phyloP scores from a whole-genome alignment of 1,139 yeast species.

The Protomyces lactucae-debilis region DNA sequence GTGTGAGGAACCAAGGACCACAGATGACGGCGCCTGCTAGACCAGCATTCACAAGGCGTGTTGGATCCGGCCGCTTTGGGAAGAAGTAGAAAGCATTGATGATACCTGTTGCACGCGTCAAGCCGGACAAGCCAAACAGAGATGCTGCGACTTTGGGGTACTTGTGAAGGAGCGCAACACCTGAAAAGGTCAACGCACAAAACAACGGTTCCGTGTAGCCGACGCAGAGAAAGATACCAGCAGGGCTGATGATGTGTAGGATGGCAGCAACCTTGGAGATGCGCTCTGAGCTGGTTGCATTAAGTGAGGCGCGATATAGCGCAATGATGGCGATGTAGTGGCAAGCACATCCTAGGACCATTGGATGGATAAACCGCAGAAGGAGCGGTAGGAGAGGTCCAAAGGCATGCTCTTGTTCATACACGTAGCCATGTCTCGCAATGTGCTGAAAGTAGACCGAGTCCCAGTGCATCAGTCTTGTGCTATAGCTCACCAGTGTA shows the following conservation, averaged over 20 bases:
- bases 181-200: constrained; percentile 59
- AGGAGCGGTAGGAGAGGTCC: constrained; percentile 70
- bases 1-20: constrained; percentile 46
- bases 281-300: constrained; percentile 44
- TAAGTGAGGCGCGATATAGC: constrained; percentile 45
- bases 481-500: neutral
- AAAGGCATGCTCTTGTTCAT: constrained; percentile 88
- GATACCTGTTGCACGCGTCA: constrained; percentile 70
- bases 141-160: constrained; percentile 55
- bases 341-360: constrained; percentile 47
- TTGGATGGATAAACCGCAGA: constrained; percentile 38
- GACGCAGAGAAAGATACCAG: constrained; percentile 70
- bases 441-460: constrained; percentile 66
- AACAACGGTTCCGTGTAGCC: constrained; percentile 76
- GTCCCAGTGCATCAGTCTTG: constrained; percentile 48
- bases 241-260: constrained; percentile 62
- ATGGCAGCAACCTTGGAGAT: constrained; percentile 45
- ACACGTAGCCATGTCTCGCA: constrained; percentile 49
- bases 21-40: constrained; percentile 44
- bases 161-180: constrained; percentile 48
- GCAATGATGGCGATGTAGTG: constrained; percentile 52
- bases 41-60: constrained; percentile 11
- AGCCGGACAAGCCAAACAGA: constrained; percentile 53
- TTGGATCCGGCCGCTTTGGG: constrained; percentile 44
- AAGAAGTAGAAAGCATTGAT: constrained; percentile 65